Evolutionary conservation across 140 eudicot species (phyloP), one percentile per base, ranked within the genome.

Genomic region (Erigeron philadelphicus): DNA sequence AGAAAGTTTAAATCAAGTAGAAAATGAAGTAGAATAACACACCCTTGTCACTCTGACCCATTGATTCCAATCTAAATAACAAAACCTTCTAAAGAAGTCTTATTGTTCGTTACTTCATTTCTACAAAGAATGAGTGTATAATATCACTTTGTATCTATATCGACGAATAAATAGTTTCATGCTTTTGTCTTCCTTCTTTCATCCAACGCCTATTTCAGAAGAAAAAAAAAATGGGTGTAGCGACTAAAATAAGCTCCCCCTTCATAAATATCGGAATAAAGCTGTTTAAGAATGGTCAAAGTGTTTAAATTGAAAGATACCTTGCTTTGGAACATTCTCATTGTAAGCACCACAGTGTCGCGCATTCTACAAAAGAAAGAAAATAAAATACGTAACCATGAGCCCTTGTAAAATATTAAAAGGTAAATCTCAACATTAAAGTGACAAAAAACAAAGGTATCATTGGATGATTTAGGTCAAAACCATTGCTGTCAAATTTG

Each of bases 291-390:
- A 40, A 8, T 47, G 52, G 35, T 61, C 52, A 31, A 69, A 16
- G 8, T 0, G 11, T 35, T 52, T 42, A 42, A 49, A 42, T 50
- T 40, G 16, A 35, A 65, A 66, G 11, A 66, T 88, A 92, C 98
- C 98, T 88, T 92, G 88, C 77, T 88, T 76, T 84, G 95, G 75
- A 92, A 88, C 85, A 84, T 86, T 81, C 98, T 84, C 84, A 92
- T 86, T 38, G 96, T 92, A 79, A 88, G 82, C 72, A 92, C 98
- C 42, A 92, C 54, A n/a, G 84, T 80, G 78, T 92, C 95, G 25
- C 98, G 91, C 88, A 79, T 67, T 81, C 98, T 92, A 72, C 84
- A 80, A 44, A 47, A 63, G 2, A 11, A 61, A 63, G 71, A 15
- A 61, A 68, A 50, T 8, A 58, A 50, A 55, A 57, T 11, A 16